Evolutionary conservation across 2,329 filamentous ascomycete genomes (phyloP), one percentile per base, ranked within the genome.

Genomic region (Pestalotiopsis sp.): DNA sequence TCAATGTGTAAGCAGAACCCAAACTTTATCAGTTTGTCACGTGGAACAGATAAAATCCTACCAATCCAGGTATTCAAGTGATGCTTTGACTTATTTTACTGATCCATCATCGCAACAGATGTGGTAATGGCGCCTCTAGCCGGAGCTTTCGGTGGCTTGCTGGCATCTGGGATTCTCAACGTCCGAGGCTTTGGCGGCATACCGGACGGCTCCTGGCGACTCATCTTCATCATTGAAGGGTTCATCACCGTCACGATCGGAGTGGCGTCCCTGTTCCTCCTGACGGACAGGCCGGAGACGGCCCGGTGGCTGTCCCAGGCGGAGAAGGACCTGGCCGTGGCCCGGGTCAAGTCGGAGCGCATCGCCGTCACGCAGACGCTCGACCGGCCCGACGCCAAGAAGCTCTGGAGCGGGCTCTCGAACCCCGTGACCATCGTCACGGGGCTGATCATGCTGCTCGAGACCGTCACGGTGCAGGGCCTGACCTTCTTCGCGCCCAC

Each of bases 81-180:
- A 52, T 52, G 5, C 5, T 52, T 4, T 14, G 45, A 4, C 45
- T 52, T 52, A 9, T 59, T 27, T 27, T 59, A 9, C 57, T 59
- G 7, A 59, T 4, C 5, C 45, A 23, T 12, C 13, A 25, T 31
- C 11, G 91, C 2, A 92, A 11, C 59, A 62, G 59, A 91, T 75
- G 88, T 93, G 67, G 89, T 92, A 68, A 91, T 90, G 86, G 88
- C 90, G 0, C 90, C 91, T 0, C 82, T 94, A 0, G 91, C 91
- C 0, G 91, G 91, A 3, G 91, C 91, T 0, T 93, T 93, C 71
- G 91, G 91, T 20, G 91, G 91, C 0, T 82, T 94, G 0, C 81
- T 94, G 0, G 88, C 88, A 0, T 88, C 84, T 0, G 91, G 82
- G 1, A 93, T 94, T 71, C 82, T 93, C 20, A 89, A 81, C 2